Conservation (phyloP, 768 basidiomycete genomes). For the Phylloporus scabripes region DNA sequence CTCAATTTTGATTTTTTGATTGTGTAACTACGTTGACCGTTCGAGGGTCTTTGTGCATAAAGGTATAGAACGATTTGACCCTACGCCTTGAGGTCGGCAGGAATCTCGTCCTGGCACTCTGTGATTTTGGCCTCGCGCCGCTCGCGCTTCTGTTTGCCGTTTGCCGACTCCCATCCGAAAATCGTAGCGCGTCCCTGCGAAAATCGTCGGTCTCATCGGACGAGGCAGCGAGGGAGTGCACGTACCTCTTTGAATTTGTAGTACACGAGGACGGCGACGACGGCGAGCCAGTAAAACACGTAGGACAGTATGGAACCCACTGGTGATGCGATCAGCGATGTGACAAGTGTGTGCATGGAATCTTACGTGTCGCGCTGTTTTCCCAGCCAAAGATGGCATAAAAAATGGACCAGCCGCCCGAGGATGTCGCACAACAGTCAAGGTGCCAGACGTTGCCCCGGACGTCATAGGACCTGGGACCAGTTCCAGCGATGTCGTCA, state of each 20-base stretch:
- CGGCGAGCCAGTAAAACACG: slow-evolving; percentile 88
- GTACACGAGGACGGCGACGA: slow-evolving; percentile 58
- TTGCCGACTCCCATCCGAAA: slow-evolving; percentile 52
- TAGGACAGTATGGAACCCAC: slow-evolving; percentile 82
- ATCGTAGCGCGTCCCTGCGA: slow-evolving; percentile 58
- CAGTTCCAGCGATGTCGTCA: slow-evolving; percentile 62
- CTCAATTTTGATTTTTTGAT: background rate
- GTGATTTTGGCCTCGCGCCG: slow-evolving; percentile 17
- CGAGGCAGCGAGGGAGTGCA: no score
- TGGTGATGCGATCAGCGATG: slow-evolving; percentile 16
- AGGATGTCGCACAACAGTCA: slow-evolving; percentile 60
- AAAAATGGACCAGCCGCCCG: slow-evolving; percentile 79
- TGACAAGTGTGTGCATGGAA: background rate
- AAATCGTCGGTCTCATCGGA: background rate
- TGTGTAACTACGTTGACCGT: background rate
- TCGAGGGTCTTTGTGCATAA: background rate
- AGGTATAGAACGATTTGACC: no score
- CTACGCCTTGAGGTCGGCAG: background rate
- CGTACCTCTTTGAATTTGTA: slow-evolving; percentile 64
- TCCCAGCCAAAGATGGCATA: slow-evolving; percentile 84
- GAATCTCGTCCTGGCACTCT: background rate
- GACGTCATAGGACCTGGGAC: slow-evolving; percentile 81
- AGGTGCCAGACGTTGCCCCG: slow-evolving; percentile 86
- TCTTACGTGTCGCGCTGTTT: slow-evolving; percentile 67
- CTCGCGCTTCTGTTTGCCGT: slow-evolving; percentile 33